phyloP scores from a whole-genome alignment of 108 stramenopile species.

The Fragilariopsis cylindrus region DNA sequence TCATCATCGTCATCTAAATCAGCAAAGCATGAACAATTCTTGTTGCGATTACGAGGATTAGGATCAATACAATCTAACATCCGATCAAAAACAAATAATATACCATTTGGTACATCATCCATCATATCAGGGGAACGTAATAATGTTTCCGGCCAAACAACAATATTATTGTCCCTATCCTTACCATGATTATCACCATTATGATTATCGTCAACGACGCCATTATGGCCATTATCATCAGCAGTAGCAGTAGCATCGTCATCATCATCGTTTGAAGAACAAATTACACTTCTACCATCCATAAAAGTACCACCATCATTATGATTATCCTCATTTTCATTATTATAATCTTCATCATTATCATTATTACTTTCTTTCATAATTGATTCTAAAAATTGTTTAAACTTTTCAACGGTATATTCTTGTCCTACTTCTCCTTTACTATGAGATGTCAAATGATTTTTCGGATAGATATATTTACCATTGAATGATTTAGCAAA shows the following conservation, averaged over 20 bases:
- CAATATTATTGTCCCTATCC: background rate
- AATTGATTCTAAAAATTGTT: background rate
- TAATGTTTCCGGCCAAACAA: background rate
- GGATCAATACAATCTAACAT: slow-evolving; percentile 21
- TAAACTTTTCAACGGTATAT: background rate
- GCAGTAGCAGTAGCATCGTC: background rate
- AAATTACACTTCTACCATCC: background rate
- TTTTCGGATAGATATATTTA: background rate
- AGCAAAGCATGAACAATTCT: background rate
- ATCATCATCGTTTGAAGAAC: background rate
- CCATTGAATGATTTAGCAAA: background rate
- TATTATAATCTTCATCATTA: background rate
- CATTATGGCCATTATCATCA: slow-evolving; percentile 5
- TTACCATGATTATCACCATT: background rate
- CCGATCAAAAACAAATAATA: slow-evolving; percentile 13
- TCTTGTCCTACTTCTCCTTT: background rate
- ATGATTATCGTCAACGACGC: background rate
- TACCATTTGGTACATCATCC: slow-evolving; percentile 4
- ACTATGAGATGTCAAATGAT: background rate
- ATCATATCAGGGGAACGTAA: background rate
- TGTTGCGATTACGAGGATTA: background rate
- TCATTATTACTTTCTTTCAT: background rate
- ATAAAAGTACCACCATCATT: background rate
- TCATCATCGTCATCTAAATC: slow-evolving; percentile 4
- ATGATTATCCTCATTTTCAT: background rate